Percentiles rank a stretch among this genome's conserved stretches.
phyloP scores from a whole-genome alignment of 2,329 filamentous ascomycete species.

The Talaromyces sp. region DNA sequence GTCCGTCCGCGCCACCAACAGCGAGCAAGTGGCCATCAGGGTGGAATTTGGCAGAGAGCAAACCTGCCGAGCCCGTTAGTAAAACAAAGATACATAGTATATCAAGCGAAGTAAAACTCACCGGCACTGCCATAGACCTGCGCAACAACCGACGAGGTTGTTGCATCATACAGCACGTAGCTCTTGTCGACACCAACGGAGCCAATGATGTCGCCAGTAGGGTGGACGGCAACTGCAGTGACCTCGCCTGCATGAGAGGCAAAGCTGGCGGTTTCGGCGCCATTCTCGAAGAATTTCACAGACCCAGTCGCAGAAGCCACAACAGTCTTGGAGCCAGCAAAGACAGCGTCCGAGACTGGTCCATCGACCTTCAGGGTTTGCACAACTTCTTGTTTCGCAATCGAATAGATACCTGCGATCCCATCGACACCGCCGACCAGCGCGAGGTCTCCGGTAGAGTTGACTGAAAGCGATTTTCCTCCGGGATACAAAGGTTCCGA shows the following conservation, averaged over 20 bases:
- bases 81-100: not conserved
- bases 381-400: conserved; percentile 70
- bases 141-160: conserved; percentile 62
- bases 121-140: conserved; percentile 76
- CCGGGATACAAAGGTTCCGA: conserved; percentile 59
- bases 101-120: conserved; percentile 42
- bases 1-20: conserved; percentile 71
- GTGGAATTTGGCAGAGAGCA: conserved; percentile 81
- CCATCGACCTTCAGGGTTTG: conserved; percentile 61
- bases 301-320: conserved; percentile 70
- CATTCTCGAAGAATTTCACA: conserved; percentile 75
- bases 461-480: conserved; percentile 53
- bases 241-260: conserved; percentile 78
- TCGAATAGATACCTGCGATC: conserved; percentile 71
- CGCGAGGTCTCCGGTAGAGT: conserved; percentile 60
- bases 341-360: conserved; percentile 61
- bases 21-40: conserved; percentile 94
- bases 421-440: conserved; percentile 70
- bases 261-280: conserved; percentile 64
- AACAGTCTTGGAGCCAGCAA: conserved; percentile 61
- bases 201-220: conserved; percentile 74
- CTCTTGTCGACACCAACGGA: conserved; percentile 90
- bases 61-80: conserved; percentile 46
- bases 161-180: conserved; percentile 82
- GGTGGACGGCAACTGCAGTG: conserved; percentile 74